Conservation (phyloP, 371 early-diverging fungal genomes). For the Rhizopus arrhizus region DNA sequence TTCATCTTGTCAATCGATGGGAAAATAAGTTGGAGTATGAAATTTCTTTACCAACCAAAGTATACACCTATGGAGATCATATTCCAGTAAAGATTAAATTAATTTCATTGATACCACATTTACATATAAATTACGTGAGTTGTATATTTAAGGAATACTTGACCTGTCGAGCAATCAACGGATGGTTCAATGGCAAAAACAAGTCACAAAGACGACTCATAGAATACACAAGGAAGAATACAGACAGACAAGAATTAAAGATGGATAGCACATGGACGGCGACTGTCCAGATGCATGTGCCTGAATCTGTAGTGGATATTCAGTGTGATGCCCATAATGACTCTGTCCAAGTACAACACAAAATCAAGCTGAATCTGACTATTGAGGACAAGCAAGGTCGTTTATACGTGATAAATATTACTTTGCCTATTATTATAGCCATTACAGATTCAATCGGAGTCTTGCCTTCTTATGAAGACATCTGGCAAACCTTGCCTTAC, state of each 20-base stretch:
- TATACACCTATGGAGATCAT: constrained; percentile 29
- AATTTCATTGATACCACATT: constrained; percentile 13
- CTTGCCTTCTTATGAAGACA: constrained; percentile 37
- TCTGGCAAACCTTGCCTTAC: constrained; percentile 35
- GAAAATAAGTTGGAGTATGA: constrained; percentile 33
- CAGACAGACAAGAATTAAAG: constrained; percentile 10
- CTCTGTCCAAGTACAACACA: constrained; percentile 31
- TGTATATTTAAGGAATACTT: constrained; percentile 51
- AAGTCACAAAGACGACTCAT: constrained; percentile 41
- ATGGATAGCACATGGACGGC: constrained; percentile 1
- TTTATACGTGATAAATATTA: constrained; percentile 29
- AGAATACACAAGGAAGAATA: constrained; percentile 26
- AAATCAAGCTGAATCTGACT: constrained; percentile 22
- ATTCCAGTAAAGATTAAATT: constrained; percentile 29
- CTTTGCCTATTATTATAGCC: constrained; percentile 29
- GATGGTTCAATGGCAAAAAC: constrained; percentile 37
- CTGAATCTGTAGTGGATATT: constrained; percentile 28
- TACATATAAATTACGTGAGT: constrained; percentile 25
- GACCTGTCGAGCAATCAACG: constrained; percentile 34
- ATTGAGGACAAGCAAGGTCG: constrained; percentile 27
- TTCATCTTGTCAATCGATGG: constrained; percentile 37
- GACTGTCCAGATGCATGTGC: constrained; percentile 29
- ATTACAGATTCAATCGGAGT: constrained; percentile 13
- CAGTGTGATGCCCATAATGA: constrained; percentile 40
- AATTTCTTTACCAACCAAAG: constrained; percentile 34